Evolutionary conservation across 2,329 filamentous ascomycete genomes (phyloP).

Genomic region (Fusarium subglutinans): DNA sequence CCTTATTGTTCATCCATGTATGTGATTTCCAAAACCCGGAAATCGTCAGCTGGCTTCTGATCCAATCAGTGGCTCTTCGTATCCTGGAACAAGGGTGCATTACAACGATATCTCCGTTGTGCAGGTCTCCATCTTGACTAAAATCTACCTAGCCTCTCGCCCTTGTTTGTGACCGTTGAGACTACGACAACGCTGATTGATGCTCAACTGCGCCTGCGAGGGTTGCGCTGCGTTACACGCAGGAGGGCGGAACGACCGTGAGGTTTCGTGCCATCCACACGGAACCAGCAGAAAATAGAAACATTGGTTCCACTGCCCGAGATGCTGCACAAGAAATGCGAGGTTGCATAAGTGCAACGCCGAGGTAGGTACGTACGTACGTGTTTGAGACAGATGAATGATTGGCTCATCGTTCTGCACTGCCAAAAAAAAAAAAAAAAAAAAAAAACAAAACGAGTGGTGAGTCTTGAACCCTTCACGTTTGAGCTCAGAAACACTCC

Average conservation of each 20-base stretch:
- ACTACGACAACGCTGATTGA: conserved; percentile 7
- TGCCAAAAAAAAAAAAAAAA: not conserved
- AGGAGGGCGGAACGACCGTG: not conserved
- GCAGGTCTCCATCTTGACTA: conserved; percentile 6
- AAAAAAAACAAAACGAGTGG: not conserved
- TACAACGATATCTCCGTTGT: not conserved
- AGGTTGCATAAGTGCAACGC: conserved; percentile 8
- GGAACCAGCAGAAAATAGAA: conserved; percentile 28
- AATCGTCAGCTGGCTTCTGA: conserved; percentile 8
- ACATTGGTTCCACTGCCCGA: conserved; percentile 5
- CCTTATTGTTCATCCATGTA: not conserved
- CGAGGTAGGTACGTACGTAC: not conserved
- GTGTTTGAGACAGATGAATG: not conserved
- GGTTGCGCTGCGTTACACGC: conserved; percentile 13
- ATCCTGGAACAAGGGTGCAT: conserved; percentile 15
- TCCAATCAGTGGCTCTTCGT: conserved; percentile 14
- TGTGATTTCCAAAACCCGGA: conserved; percentile 1
- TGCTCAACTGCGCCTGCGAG: not conserved
- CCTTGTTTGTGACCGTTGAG: conserved; percentile 21
- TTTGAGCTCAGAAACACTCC: not conserved
- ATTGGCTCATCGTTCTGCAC: not conserved
- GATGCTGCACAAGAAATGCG: conserved; percentile 13
- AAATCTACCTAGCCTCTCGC: not conserved
- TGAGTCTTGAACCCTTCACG: not conserved
- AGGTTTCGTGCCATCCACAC: not conserved